Evolutionary conservation across 2,329 filamentous ascomycete species (phyloP), one percentile per base, ranked within the genome.

Genomic region (Trichoderma atrobrunneum): DNA sequence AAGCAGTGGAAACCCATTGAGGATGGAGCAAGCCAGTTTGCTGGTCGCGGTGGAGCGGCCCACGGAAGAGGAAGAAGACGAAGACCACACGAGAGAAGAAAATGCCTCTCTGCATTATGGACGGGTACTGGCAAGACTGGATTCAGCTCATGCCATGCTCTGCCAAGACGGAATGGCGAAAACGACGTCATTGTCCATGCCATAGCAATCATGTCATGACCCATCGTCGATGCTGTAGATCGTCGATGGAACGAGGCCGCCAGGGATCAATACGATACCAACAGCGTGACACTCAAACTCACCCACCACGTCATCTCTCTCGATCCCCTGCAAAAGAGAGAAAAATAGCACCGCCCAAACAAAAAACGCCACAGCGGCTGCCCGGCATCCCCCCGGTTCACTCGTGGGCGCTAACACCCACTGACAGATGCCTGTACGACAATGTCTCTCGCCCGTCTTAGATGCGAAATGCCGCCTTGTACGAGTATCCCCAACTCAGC

Each of bases 301-400:
- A 54, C 48, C n/a, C 48, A 54, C 48, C 48, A 54, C 48, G 48
- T 54, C 48, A 54, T 12, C 48, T 21, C 18, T 48, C 48, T 54
- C 48, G 11, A 54, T 24, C n/a, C 43, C 43, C 43, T 51, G 43
- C 10, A 21, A 60, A 16, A 16, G 18, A 34, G 21, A 34, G 28
- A 59, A 1, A 30, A 39, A 39, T 39, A 39, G 36, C 36, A 39
- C 16, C 8, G 36, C 36, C 36, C 36, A 60, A 51, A 16, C 60
- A 21, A 3, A 69, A 21, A n/a, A 51, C 28, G 36, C 66, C 56
- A 61, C 66, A 69, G 66, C 66, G 56, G 66, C 56, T 61, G n/a
- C 18, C 66, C 56, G 54, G 65, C 65, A 59, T 59, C 56, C 66
- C 63, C 63, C 51, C n/a, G 26, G 51, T 60, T 68, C 56, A 7